Evolutionary conservation across 768 basidiomycete genomes (phyloP), one percentile per base, ranked within the genome.

Genomic region (Solioccasus polychromus): DNA sequence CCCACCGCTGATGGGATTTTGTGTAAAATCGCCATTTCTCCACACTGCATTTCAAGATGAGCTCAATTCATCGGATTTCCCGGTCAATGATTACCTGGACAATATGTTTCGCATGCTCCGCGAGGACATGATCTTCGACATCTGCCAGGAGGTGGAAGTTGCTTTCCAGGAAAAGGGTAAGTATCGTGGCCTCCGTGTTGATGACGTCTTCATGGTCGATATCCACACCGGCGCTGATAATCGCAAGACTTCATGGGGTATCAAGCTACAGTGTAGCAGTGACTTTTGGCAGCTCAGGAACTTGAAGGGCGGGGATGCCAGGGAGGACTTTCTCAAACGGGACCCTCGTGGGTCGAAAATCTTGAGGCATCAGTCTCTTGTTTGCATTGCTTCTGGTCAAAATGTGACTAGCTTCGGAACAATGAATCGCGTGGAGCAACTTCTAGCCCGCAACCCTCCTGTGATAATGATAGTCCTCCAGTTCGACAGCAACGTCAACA

Each of bases 51-150:
- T 18, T 36, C 28, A 37, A 7, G 51, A 57, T 2, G 57, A 47
- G 8, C 38, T 36, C 5, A 3, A 4, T 8, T 1, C 66, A 0
- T 64, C 64, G 15, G 58, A 62, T 1, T 56, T 44, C 1, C 68
- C 76, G 1, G 48, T 70, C 14, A 62, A 71, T 1, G 67, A 71
- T 12, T 72, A 83, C 45, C 62, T 85, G 15, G 84, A 85, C 51
- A 82, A 82, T 34, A 80, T 79, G 39, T 86, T 82, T 53, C 75
- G 85, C 1, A 68, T 86, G 25, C 62, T 83, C 10, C 62, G 85
- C 1, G 84, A 85, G 50, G 83, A 82, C 44, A 79, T 83, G 77
- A 39, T 83, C 4, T 70, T 72, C 44, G 78, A 80, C 38, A 68
- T 82, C 36, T 69, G 72, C 8, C 77, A 84, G 30, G 79, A 78